These are phyloP conservation scores for Amesomyces nigricolor DNA, from an alignment of 2,329 filamentous ascomycete species.

Conservation along the genomic window DNA sequence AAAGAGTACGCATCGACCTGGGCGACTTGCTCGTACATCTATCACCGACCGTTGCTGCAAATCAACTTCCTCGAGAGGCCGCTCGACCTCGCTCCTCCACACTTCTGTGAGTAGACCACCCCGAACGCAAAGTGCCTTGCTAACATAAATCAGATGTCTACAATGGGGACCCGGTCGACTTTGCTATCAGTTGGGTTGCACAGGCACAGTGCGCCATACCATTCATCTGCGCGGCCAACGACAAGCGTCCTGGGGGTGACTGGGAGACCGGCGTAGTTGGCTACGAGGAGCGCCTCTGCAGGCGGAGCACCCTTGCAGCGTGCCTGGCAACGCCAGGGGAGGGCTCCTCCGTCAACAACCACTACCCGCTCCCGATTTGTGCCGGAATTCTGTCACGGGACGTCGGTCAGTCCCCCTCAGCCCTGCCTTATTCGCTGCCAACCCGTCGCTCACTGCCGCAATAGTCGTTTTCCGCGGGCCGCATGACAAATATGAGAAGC, in stretches of 20 bases:
- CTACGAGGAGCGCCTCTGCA: slow-evolving; percentile 67
- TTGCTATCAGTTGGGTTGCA: slow-evolving; percentile 51
- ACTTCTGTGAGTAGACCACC: slow-evolving; percentile 34
- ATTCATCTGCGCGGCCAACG: slow-evolving; percentile 69
- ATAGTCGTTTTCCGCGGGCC: slow-evolving; percentile 66
- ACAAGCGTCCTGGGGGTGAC: slow-evolving; percentile 70
- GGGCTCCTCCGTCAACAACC: slow-evolving; percentile 39
- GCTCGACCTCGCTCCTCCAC: slow-evolving; percentile 37
- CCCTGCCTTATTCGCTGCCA: neutral
- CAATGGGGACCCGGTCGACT: slow-evolving; percentile 53
- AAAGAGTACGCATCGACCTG: slow-evolving; percentile 49
- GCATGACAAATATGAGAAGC: slow-evolving; percentile 57
- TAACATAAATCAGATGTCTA: slow-evolving; percentile 40
- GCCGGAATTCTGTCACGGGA: slow-evolving; percentile 65
- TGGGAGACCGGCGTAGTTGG: slow-evolving; percentile 62
- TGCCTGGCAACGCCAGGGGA: slow-evolving; percentile 58
- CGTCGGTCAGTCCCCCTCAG: slow-evolving; percentile 46
- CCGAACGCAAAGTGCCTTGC: slow-evolving; percentile 5
- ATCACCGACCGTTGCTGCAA: slow-evolving; percentile 45
- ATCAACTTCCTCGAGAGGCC: slow-evolving; percentile 36
- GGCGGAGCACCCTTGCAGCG: slow-evolving; percentile 67
- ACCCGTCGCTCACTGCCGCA: neutral
- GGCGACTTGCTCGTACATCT: slow-evolving; percentile 55
- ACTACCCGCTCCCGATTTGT: slow-evolving; percentile 67
- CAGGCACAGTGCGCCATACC: slow-evolving; percentile 44